A percentile compares a stretch with the other conserved stretches of the same genome.
These are phyloP conservation scores for Elasticomyces elasticus DNA, from an alignment of 495 filamentous ascomycete species.

Conservation along the genomic window DNA sequence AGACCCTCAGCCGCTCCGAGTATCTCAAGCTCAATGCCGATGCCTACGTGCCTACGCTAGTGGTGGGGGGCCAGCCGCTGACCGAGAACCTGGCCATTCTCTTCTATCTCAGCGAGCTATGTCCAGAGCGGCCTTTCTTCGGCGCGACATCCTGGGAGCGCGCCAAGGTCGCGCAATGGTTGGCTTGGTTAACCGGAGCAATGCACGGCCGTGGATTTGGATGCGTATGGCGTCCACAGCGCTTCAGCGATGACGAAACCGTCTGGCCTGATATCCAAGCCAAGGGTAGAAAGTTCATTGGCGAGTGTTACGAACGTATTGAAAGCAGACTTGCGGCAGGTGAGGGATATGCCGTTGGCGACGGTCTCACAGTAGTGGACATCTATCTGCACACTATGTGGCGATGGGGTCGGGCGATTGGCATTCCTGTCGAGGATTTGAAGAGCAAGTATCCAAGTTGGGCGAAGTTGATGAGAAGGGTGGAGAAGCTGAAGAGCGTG, in stretches of 20 bases:
- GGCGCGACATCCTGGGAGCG: not conserved
- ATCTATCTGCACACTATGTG: not conserved
- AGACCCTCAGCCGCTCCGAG: not conserved
- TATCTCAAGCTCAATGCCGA: not conserved
- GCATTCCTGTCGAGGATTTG: not conserved
- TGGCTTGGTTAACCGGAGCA: not conserved
- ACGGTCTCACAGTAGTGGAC: not conserved
- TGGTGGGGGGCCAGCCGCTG: not conserved
- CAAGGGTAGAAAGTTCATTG: not conserved
- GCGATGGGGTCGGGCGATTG: not conserved
- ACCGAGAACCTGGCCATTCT: not conserved
- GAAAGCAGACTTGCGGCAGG: too few species aligned
- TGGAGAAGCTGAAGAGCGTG: slow-evolving; percentile 1
- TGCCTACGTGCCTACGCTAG: not conserved
- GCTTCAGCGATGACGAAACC: not conserved
- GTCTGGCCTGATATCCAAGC: not conserved
- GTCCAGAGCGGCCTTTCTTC: not conserved
- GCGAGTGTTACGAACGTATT: not conserved
- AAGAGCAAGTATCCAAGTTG: not conserved
- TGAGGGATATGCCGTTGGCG: not conserved
- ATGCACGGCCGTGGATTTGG: not conserved
- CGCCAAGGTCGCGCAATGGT: not conserved
- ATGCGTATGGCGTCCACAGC: not conserved
- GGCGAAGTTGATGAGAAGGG: not conserved
- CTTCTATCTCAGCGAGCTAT: not conserved